These are phyloP conservation scores for Plasmodium gonderi DNA, from an alignment of 169 alveolate species.

Conservation along the genomic window DNA sequence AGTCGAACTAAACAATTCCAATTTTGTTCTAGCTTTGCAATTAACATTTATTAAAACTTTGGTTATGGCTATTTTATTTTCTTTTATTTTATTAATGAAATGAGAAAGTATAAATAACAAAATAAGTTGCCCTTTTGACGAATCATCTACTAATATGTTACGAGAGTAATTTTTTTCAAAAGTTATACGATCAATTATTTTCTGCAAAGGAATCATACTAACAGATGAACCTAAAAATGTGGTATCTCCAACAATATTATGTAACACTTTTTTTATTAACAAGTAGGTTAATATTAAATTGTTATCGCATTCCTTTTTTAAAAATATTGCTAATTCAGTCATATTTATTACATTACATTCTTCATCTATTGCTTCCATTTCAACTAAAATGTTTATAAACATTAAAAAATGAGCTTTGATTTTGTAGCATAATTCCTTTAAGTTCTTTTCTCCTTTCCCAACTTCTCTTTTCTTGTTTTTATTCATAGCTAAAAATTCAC, in stretches of 20 bases:
- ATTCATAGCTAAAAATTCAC: slow-evolving; percentile 17
- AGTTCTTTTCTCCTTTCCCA: neutral
- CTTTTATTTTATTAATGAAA: slow-evolving; percentile 65
- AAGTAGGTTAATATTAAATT: slow-evolving; percentile 77
- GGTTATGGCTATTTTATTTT: slow-evolving; percentile 64
- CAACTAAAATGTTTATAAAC: slow-evolving; percentile 77
- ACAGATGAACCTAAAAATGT: slow-evolving; percentile 20
- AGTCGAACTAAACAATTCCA: slow-evolving; percentile 37
- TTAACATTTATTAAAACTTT: slow-evolving; percentile 46
- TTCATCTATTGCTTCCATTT: slow-evolving; percentile 80
- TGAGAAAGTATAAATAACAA: slow-evolving; percentile 59
- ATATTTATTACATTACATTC: slow-evolving; percentile 78
- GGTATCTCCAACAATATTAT: slow-evolving; percentile 45
- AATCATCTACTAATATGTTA: slow-evolving; percentile 36
- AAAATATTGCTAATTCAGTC: slow-evolving; percentile 79
- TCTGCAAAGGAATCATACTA: slow-evolving; percentile 25
- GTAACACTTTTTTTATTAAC: slow-evolving; percentile 44
- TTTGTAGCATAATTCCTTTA: slow-evolving; percentile 56
- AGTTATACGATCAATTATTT: slow-evolving; percentile 42
- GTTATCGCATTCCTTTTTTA: slow-evolving; percentile 78
- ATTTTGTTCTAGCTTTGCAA: slow-evolving; percentile 6
- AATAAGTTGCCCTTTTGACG: slow-evolving; percentile 48
- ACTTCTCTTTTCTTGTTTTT: neutral
- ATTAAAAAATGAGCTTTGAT: slow-evolving; percentile 64
- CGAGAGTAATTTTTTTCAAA: slow-evolving; percentile 72